phyloP scores from a whole-genome alignment of 352 stramenopile species.

The Globisporangium parvum region DNA sequence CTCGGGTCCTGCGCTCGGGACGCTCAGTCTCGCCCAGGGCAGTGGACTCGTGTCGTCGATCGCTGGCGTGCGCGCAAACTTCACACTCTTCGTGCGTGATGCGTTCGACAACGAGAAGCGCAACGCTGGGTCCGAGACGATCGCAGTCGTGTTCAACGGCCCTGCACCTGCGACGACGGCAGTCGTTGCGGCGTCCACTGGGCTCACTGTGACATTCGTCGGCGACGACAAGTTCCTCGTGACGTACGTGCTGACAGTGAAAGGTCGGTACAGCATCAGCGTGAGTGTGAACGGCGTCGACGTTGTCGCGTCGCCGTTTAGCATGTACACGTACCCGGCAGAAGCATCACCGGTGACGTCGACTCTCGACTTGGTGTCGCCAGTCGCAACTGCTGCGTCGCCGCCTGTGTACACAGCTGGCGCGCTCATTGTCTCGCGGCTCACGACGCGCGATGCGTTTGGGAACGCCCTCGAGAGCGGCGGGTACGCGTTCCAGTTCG shows the following conservation, averaged over 20 bases:
- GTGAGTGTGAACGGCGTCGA: slow-evolving; percentile 36
- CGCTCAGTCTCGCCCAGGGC: slow-evolving; percentile 31
- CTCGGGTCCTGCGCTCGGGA: slow-evolving; percentile 44
- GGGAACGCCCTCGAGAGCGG: slow-evolving; percentile 49
- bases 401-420: slow-evolving; percentile 29
- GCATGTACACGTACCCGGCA: slow-evolving; percentile 48
- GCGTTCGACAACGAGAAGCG: slow-evolving; percentile 52
- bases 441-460: slow-evolving; percentile 42
- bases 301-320: slow-evolving; percentile 44
- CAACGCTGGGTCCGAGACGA: slow-evolving; percentile 42
- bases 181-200: slow-evolving; percentile 13
- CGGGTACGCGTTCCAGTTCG: slow-evolving; percentile 39
- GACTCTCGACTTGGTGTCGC: slow-evolving; percentile 40
- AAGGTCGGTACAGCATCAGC: slow-evolving; percentile 39
- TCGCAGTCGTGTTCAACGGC: slow-evolving; percentile 31
- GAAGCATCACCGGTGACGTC: slow-evolving; percentile 33
- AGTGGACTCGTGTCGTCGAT: slow-evolving; percentile 44
- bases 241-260: slow-evolving; percentile 31
- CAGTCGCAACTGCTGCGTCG: slow-evolving; percentile 14
- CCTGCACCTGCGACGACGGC: slow-evolving; percentile 19
- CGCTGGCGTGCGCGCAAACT: slow-evolving; percentile 37
- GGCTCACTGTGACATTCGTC: slow-evolving; percentile 23
- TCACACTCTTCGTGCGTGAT: slow-evolving; percentile 51
- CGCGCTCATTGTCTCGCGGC: slow-evolving; percentile 20
- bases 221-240: slow-evolving; percentile 33